Evolutionary conservation across 2,329 filamentous ascomycete genomes (phyloP).

Genomic region (Botryotinia globosa): DNA sequence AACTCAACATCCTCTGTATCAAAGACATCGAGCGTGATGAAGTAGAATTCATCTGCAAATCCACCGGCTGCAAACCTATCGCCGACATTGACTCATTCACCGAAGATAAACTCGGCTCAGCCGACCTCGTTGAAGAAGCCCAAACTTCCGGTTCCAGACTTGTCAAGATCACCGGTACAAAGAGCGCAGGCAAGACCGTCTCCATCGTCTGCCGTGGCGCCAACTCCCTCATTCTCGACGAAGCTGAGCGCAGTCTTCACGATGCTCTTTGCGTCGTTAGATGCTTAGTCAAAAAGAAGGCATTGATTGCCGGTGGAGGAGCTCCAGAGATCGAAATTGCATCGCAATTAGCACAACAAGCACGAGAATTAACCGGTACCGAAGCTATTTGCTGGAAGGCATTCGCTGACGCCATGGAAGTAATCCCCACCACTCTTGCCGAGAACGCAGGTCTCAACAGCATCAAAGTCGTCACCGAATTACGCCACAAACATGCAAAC

Average conservation of each 20-base stretch:
- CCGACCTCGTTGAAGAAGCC: conserved; percentile 90
- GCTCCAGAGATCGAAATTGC: conserved; percentile 97
- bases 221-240: conserved; percentile 90
- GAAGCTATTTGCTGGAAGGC: conserved; percentile 99
- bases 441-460: conserved; percentile 98
- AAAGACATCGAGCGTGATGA: conserved; percentile 99
- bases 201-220: conserved; percentile 93
- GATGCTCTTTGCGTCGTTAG: conserved; percentile 97
- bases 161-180: conserved; percentile 92
- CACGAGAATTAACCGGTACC: conserved; percentile 81
- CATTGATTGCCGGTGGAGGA: conserved; percentile 94
- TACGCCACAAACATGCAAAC: conserved; percentile 90
- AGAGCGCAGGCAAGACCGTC: conserved; percentile 79
- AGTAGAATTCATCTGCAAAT: conserved; percentile 99
- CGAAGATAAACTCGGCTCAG: conserved; percentile 93
- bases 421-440: conserved; percentile 92
- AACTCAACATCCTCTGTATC: conserved; percentile 90
- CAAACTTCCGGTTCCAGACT: conserved; percentile 84
- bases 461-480: conserved; percentile 96
- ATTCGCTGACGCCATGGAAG: conserved; percentile 95
- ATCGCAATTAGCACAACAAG: conserved; percentile 76
- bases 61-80: conserved; percentile 96
- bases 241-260: conserved; percentile 94
- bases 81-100: conserved; percentile 98
- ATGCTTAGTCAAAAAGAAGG: conserved; percentile 98